Evolutionary conservation across 805 yeast species (phyloP).

Genomic region (Peterozyma toletana): DNA sequence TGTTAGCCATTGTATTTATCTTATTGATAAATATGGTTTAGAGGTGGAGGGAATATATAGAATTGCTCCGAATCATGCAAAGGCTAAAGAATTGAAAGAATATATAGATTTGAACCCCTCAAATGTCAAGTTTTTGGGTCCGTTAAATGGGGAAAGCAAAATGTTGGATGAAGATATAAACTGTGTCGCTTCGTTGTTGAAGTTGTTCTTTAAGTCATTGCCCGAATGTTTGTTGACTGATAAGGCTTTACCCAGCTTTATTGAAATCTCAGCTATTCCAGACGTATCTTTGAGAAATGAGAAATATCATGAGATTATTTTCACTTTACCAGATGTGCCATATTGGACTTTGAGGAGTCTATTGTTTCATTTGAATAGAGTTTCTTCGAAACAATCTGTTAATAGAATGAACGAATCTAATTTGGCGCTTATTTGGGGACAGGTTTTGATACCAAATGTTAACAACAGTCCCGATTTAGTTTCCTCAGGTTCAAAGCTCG

Average conservation of each 20-base stretch:
- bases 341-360: conserved; percentile 86
- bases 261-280: conserved; percentile 63
- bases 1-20: conserved; percentile 81
- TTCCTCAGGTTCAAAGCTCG: conserved; percentile 66
- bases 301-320: conserved; percentile 82
- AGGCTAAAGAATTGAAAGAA: conserved; percentile 65
- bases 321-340: conserved; percentile 88
- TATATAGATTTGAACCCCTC: conserved; percentile 73
- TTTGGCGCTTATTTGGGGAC: conserved; percentile 93
- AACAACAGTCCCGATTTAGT: conserved; percentile 64
- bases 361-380: conserved; percentile 76
- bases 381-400: conserved; percentile 50
- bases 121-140: conserved; percentile 40
- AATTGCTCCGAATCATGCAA: conserved; percentile 69
- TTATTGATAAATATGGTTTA: conserved; percentile 78
- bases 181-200: conserved; percentile 80
- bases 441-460: conserved; percentile 67
- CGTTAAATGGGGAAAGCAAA: conserved; percentile 30
- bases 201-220: conserved; percentile 72
- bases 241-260: conserved; percentile 53
- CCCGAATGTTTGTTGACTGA: conserved; percentile 82
- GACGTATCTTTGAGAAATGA: conserved; percentile 51
- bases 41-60: conserved; percentile 88
- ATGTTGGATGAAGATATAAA: conserved; percentile 76
- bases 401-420: conserved; percentile 82